phyloP scores from a whole-genome alignment of 257 asterid genomes.

The Buddleja alternifolia region DNA sequence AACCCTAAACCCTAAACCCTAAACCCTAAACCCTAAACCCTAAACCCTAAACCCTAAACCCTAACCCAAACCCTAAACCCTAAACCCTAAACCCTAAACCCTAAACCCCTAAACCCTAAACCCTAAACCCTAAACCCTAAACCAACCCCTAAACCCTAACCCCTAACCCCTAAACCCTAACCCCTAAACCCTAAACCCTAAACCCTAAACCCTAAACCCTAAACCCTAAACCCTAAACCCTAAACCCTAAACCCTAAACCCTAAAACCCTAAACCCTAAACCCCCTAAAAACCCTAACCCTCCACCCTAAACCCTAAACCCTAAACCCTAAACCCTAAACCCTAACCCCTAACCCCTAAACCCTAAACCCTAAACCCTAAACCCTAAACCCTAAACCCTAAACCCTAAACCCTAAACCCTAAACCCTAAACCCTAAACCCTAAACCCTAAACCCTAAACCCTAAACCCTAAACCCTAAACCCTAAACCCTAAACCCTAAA shows the following conservation, averaged over 20 bases:
- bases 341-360: background rate
- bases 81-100: background rate
- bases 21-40: background rate
- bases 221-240: background rate
- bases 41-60: background rate
- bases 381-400: constrained; percentile 19
- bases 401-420: constrained; percentile 16
- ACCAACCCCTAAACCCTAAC: too few relatives aligned
- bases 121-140: background rate
- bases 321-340: background rate
- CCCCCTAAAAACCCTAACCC: background rate
- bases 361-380: constrained; percentile 19
- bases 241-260: background rate
- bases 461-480: constrained; percentile 25
- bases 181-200: constrained; percentile 2
- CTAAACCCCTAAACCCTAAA: background rate
- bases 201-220: constrained; percentile 7
- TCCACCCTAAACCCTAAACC: background rate
- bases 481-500: constrained; percentile 27
- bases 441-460: constrained; percentile 28
- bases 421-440: constrained; percentile 27
- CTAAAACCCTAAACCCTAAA: background rate
- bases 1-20: background rate
- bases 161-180: constrained; percentile 2
- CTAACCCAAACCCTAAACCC: background rate